Conservation (phyloP, 495 filamentous ascomycete species). For the Trichoderma asperelloides region DNA sequence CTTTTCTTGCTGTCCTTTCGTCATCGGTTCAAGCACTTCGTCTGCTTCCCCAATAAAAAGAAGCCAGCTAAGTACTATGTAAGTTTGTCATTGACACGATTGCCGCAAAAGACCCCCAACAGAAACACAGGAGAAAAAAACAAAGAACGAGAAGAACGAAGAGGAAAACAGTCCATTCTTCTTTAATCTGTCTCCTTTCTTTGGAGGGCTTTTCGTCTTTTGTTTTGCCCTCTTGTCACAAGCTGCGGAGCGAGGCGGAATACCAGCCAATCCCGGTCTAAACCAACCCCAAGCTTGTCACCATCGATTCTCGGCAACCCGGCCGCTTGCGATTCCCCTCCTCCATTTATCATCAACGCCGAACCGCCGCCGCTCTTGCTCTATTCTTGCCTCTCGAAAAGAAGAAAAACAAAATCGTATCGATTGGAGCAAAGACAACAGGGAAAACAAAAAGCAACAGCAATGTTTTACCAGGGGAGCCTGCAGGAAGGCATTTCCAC, state of each 20-base stretch:
- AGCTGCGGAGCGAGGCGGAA: not conserved
- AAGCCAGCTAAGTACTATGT: not conserved
- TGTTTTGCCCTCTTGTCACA: not conserved
- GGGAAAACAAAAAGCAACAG: slow-evolving; percentile 7
- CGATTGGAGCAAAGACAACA: not conserved
- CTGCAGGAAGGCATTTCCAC: slow-evolving; percentile 68
- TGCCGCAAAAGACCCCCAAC: not conserved
- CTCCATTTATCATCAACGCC: not conserved
- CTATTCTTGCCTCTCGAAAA: not conserved
- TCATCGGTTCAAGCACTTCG: not conserved
- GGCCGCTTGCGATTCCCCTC: not conserved
- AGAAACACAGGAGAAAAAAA: not conserved
- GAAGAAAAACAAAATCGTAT: not conserved
- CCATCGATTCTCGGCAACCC: not conserved
- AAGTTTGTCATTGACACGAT: not conserved
- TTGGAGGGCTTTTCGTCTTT: not conserved
- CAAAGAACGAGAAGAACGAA: not conserved
- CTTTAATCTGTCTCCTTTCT: too few species aligned
- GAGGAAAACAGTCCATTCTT: too few species aligned
- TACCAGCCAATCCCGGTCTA: not conserved
- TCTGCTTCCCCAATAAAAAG: not conserved
- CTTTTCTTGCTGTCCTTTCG: not conserved
- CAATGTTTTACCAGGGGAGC: slow-evolving; percentile 71
- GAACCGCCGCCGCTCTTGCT: not conserved
- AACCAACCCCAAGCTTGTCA: not conserved